Evolutionary conservation across 2,329 filamentous ascomycete species (phyloP), one percentile per base, ranked within the genome.

Genomic region (Pezicula neosporulosa): DNA sequence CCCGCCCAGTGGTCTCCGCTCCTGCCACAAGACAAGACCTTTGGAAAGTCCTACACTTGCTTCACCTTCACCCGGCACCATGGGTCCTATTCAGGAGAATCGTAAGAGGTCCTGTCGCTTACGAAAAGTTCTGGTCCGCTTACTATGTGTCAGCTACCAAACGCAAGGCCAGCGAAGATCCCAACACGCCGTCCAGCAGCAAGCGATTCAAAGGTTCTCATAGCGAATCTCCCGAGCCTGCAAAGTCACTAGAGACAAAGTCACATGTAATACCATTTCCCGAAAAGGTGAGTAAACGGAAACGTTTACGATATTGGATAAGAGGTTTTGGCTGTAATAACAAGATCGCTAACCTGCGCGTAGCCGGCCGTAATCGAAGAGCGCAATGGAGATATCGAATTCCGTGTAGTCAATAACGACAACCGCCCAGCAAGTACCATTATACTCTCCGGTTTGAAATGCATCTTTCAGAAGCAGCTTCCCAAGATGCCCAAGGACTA

Each of bases 401-500:
- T 97, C 69, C 86, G 92, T 44, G 94, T 97, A 6, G 94, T 99
- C 63, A 97, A 97, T 77, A 99, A 99, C 66, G 94, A 99, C 66
- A 88, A 89, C 63, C 80, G 85, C 36, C 82, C 87, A 58, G 90
- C 96, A 64, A 95, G 89, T 66, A 85, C 92, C 59, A 95, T 97
- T 65, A 95, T 99, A 61, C 78, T 99, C 53, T 97, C 93, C 0
- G 94, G 94, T 13, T 77, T 99, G 50, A 99, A 97, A 68, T 96
- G 92, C 66, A 95, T 99, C 58, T 97, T 99, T 64, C 94, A 99
- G 68, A 97, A 97, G 63, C 94, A 99, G 67, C 78, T 99, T 6
- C 94, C 94, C 0, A 97, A 97, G 71, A 99, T 99, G 94, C 94
- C 94, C 13, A 97, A 97, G 70, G 94, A 97, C 66, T 99, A 99